phyloP scores from a whole-genome alignment of 176 grass and related monocot genomes.

The Leersia perrieri region DNA sequence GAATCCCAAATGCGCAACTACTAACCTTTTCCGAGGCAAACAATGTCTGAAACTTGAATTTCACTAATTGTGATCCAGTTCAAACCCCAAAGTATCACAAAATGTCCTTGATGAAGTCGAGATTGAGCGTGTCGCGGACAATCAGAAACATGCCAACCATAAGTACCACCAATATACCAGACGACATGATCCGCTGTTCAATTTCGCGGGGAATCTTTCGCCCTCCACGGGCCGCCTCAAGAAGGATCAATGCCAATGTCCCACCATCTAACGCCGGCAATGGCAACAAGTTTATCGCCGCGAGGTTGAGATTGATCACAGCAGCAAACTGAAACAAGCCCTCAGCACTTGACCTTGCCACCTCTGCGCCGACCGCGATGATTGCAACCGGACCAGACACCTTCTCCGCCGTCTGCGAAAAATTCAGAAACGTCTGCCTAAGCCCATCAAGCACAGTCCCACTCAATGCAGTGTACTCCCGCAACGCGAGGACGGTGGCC shows the following conservation, averaged over 20 bases:
- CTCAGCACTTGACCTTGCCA: slow-evolving; percentile 66
- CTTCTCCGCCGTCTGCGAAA: slow-evolving; percentile 77
- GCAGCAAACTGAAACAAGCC: slow-evolving; percentile 92
- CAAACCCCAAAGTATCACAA: slow-evolving; percentile 46
- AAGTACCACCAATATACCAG: slow-evolving; percentile 85
- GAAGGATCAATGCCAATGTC: slow-evolving; percentile 69
- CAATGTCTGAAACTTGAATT: background rate
- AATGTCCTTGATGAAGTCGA: slow-evolving; percentile 94
- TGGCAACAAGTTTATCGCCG: slow-evolving; percentile 80
- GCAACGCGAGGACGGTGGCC: slow-evolving; percentile 54
- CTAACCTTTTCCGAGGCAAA: slow-evolving; percentile 20
- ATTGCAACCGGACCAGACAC: slow-evolving; percentile 88
- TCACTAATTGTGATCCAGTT: slow-evolving; percentile 18
- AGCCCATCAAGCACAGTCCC: slow-evolving; percentile 70
- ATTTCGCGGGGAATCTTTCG: slow-evolving; percentile 87
- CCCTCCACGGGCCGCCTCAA: slow-evolving; percentile 85
- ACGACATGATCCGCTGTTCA: slow-evolving; percentile 89
- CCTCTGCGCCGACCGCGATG: slow-evolving; percentile 83
- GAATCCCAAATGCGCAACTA: background rate
- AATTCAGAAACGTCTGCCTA: slow-evolving; percentile 82
- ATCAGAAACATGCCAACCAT: slow-evolving; percentile 92
- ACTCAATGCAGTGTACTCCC: slow-evolving; percentile 59
- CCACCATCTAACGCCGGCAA: slow-evolving; percentile 78
- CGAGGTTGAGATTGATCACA: slow-evolving; percentile 85
- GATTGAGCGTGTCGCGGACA: slow-evolving; percentile 89